phyloP scores from a whole-genome alignment of 1,284 basidiomycete genomes.

The Laetiporus sulphureus region DNA sequence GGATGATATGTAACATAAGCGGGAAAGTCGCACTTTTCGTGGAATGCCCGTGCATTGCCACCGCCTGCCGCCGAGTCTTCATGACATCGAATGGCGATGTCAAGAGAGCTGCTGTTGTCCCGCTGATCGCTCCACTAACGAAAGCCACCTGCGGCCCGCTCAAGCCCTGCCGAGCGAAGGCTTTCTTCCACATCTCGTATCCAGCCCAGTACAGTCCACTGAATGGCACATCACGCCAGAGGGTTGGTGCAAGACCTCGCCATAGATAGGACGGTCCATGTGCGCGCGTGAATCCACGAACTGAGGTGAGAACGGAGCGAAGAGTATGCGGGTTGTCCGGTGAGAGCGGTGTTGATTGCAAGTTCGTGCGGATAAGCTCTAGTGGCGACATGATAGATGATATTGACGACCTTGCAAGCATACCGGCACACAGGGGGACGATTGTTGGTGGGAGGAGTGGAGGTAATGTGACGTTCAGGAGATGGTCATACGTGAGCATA shows the following conservation, averaged over 20 bases:
- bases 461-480: constrained; percentile 61
- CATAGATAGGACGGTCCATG: constrained; percentile 76
- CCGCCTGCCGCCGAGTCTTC: constrained; percentile 87
- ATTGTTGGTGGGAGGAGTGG: constrained; percentile 49
- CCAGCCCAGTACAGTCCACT: constrained; percentile 89
- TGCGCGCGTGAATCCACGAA: constrained; percentile 53
- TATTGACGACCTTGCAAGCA: constrained; percentile 75
- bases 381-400: constrained; percentile 83
- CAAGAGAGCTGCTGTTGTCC: constrained; percentile 78
- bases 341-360: constrained; percentile 80
- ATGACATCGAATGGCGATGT: constrained; percentile 97
- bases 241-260: constrained; percentile 85
- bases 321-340: constrained; percentile 68
- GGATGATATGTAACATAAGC: constrained; percentile 64
- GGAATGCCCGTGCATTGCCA: constrained; percentile 46
- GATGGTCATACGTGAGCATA: constrained; percentile 94
- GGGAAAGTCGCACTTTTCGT: constrained; percentile 44
- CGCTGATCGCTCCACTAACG: constrained; percentile 75
- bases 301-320: constrained; percentile 55
- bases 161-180: constrained; percentile 43
- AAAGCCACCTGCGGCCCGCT: constrained; percentile 74
- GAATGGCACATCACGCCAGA: constrained; percentile 98
- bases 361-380: constrained; percentile 89
- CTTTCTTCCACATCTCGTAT: constrained; percentile 61
- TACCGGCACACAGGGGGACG: constrained; percentile 79